Evolutionary conservation across 371 early-diverging fungal genomes (phyloP).

Genomic region (Funneliformis caledonium): DNA sequence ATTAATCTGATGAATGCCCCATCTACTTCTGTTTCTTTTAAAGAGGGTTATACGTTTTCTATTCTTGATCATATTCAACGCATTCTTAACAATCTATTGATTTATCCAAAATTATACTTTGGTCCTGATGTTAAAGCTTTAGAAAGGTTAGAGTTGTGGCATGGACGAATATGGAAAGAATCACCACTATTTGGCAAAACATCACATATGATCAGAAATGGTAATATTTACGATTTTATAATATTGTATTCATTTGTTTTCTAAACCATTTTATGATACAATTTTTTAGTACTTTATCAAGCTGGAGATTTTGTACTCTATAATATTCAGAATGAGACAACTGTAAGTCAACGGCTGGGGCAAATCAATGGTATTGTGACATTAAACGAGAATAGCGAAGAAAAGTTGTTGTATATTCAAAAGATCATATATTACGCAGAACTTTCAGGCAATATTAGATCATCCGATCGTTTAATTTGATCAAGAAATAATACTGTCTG

Average conservation of each 20-base stretch:
- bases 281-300: not conserved
- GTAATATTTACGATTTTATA: not conserved
- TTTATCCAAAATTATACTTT: conserved; percentile 4
- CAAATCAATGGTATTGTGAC: not conserved
- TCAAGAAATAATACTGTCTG: not conserved
- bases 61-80: not conserved
- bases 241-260: too few species aligned
- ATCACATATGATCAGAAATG: not conserved
- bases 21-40: not conserved
- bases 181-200: not conserved
- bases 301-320: conserved; percentile 1
- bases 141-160: not conserved
- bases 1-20: not conserved
- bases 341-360: not conserved
- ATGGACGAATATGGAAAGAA: not conserved
- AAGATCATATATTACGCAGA: not conserved
- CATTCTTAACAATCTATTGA: not conserved
- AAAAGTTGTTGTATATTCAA: too few species aligned
- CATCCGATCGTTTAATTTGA: not conserved
- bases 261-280: not conserved
- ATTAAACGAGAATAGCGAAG: not conserved
- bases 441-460: not conserved
- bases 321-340: not conserved
- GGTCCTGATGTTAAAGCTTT: not conserved
- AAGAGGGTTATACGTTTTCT: not conserved